These are phyloP conservation scores for Candida ortonii DNA, from an alignment of 805 yeast species.

Conservation along the genomic window DNA sequence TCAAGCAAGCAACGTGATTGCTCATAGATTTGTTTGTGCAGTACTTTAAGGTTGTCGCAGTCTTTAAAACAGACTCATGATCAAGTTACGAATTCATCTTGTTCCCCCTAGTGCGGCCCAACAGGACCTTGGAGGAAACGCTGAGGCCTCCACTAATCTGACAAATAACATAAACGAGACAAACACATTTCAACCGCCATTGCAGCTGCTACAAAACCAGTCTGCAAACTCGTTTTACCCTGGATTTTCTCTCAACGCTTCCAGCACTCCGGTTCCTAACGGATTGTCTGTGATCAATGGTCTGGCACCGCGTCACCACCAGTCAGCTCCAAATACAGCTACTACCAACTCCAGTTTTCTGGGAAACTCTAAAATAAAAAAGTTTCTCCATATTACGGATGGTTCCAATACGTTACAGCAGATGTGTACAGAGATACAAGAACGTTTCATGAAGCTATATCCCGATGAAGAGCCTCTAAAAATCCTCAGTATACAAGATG, in stretches of 20 bases:
- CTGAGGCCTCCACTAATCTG: conserved; percentile 3
- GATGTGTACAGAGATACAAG: conserved; percentile 52
- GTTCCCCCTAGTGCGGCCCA: conserved; percentile 26
- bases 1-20: too few relatives aligned
- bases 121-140: not conserved
- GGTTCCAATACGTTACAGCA: conserved; percentile 44
- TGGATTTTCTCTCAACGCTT: conserved; percentile 21
- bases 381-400: conserved; percentile 64
- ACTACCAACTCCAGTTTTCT: not conserved
- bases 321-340: conserved; percentile 17
- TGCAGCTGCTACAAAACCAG: conserved; percentile 8
- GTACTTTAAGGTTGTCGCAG: not conserved
- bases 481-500: conserved; percentile 65
- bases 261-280: conserved; percentile 27
- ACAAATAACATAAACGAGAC: conserved; percentile 6
- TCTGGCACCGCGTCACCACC: conserved; percentile 6
- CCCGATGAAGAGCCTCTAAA: conserved; percentile 57
- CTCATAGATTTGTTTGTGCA: not conserved
- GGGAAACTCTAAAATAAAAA: conserved; percentile 29
- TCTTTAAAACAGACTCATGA: conserved; percentile 17
- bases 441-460: conserved; percentile 58
- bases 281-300: conserved; percentile 8
- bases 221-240: conserved; percentile 13
- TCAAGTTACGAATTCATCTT: conserved; percentile 28
- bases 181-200: conserved; percentile 7